phyloP scores from a whole-genome alignment of 306 rosid species.

The Citrullus mucosospermus region DNA sequence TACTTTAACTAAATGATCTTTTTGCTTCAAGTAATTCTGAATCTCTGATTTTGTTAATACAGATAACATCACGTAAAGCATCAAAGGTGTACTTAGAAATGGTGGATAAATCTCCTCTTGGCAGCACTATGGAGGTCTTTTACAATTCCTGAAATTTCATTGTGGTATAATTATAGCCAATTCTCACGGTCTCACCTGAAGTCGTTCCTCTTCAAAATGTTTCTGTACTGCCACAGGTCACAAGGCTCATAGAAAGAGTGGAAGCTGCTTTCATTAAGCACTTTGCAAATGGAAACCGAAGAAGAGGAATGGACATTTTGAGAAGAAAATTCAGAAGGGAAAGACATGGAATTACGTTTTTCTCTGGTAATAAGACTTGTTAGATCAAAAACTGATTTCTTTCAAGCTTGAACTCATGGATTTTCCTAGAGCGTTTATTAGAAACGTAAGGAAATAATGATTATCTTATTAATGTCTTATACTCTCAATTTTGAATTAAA shows the following conservation, averaged over 20 bases:
- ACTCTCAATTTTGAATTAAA: background rate
- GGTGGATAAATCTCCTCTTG: constrained; percentile 53
- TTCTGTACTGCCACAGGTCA: constrained; percentile 29
- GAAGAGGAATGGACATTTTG: constrained; percentile 34
- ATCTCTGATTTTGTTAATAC: background rate
- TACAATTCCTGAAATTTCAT: background rate
- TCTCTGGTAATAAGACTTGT: constrained; percentile 23
- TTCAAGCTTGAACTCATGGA: background rate
- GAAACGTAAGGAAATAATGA: background rate
- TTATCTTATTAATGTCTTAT: background rate
- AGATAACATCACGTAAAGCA: constrained; percentile 47
- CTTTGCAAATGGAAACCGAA: constrained; percentile 36
- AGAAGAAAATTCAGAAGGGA: constrained; percentile 39
- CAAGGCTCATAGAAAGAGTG: constrained; percentile 49
- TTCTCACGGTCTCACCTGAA: background rate
- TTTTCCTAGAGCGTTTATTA: background rate
- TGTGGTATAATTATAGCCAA: background rate
- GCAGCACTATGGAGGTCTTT: constrained; percentile 45
- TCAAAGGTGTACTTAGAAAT: constrained; percentile 47
- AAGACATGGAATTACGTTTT: constrained; percentile 37
- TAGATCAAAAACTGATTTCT: background rate
- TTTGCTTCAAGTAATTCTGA: background rate
- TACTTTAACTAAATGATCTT: background rate
- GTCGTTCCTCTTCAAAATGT: background rate
- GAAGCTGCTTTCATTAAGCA: constrained; percentile 51